Evolutionary conservation across 1,284 basidiomycete genomes (phyloP).

Genomic region (Amylostereum chailletii): DNA sequence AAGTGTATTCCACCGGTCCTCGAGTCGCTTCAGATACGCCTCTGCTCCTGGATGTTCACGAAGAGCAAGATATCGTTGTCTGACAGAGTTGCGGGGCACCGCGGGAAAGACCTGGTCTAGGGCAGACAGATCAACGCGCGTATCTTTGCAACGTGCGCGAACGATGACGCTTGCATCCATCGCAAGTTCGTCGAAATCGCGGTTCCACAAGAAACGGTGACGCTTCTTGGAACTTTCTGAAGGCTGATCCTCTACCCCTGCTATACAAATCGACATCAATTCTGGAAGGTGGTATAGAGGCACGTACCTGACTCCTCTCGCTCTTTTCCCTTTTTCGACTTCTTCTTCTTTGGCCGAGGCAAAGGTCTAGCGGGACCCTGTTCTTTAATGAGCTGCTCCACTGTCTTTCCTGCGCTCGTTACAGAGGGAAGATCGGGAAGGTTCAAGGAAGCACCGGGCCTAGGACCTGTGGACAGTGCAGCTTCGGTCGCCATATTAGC

Average conservation of each 20-base stretch:
- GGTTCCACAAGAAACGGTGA: constrained; percentile 74
- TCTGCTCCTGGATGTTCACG: constrained; percentile 58
- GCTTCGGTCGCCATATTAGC: constrained; percentile 39
- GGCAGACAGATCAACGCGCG: constrained; percentile 61
- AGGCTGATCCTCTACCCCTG: not conserved
- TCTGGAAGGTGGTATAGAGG: not conserved
- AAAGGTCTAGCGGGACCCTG: constrained; percentile 40
- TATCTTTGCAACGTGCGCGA: constrained; percentile 61
- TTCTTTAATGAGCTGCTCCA: constrained; percentile 43
- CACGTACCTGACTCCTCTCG: constrained; percentile 1
- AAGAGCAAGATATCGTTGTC: constrained; percentile 53
- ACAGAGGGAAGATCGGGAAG: not conserved
- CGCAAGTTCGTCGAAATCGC: constrained; percentile 80
- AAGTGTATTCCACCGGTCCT: constrained; percentile 73
- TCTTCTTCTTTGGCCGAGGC: constrained; percentile 25
- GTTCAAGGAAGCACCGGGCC: constrained; percentile 8
- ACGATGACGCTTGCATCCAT: constrained; percentile 81
- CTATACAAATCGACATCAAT: constrained; percentile 1
- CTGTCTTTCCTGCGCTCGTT: constrained; percentile 33
- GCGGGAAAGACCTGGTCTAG: constrained; percentile 74
- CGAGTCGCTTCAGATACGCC: constrained; percentile 70
- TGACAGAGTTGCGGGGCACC: constrained; percentile 57
- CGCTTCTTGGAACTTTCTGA: constrained; percentile 30
- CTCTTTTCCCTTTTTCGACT: constrained; percentile 29
- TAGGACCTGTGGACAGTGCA: constrained; percentile 20